phyloP scores from a whole-genome alignment of 1,139 yeast species.

The Yamadazyma friedrichii region DNA sequence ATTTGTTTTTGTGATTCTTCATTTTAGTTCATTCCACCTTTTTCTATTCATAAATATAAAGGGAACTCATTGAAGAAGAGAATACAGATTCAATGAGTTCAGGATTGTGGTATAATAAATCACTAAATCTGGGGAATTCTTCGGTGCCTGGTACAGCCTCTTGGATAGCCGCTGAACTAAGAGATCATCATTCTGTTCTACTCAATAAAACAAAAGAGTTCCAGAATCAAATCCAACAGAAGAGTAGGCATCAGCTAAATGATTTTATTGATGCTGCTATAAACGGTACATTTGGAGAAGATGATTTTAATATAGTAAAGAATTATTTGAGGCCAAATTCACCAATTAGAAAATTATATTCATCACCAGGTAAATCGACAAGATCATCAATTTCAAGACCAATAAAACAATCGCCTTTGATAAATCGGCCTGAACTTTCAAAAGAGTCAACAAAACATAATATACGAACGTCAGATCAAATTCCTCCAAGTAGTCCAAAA shows the following conservation, averaged over 20 bases:
- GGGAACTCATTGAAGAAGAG: too few relatives aligned
- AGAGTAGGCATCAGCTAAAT: background rate
- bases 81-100: conserved; percentile 10
- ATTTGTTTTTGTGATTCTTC: background rate
- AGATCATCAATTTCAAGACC: background rate
- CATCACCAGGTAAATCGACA: background rate
- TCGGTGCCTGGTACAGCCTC: conserved; percentile 39
- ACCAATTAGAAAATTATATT: background rate
- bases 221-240: background rate
- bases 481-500: conserved; percentile 7
- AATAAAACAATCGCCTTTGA: background rate
- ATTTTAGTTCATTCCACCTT: background rate
- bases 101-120: conserved; percentile 34
- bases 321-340: background rate
- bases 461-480: background rate
- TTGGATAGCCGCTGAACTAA: conserved; percentile 36
- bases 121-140: conserved; percentile 20
- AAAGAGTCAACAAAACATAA: background rate
- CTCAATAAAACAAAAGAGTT: background rate
- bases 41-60: background rate
- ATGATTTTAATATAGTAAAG: background rate
- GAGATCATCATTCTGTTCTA: conserved; percentile 3
- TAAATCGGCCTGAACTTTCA: too few relatives aligned
- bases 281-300: background rate
- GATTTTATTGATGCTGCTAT: conserved; percentile 2